Base-by-base conservation (phyloP, 352 stramenopile genomes). In the Thalassiosira pacifica region DNA sequence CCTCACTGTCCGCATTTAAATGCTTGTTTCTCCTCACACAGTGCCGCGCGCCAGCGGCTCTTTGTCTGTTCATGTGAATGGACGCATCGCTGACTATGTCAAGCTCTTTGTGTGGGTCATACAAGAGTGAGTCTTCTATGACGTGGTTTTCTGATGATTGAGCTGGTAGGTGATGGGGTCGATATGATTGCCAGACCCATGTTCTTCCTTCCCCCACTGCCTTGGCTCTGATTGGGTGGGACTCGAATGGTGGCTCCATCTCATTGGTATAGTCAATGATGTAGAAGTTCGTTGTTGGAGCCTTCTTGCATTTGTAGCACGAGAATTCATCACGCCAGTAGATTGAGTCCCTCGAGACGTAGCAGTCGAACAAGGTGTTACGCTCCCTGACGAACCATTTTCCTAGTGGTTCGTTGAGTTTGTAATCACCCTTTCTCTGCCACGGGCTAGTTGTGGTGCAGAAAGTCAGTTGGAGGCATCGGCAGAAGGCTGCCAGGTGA, bases 71-170 rank as follows among this genome's bases (percentile, higher is more conserved):
- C 2, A 57, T 22, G 64, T 72, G 37, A 4, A 57, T n/a, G 6
- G 64, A 72, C 9, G 64, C 64, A n/a, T 72, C 64, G 53, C 64
- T 72, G 16, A 72, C 64, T 22, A 72, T 48, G 26, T 72, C 18
- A 8, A 72, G 19, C 27, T 24, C 19, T 32, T 9, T 55, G n/a
- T 22, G 10, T 34, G 29, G 29, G 5, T 8, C 11, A 57, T 72
- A 27, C 3, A 31, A 2, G 19, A 59, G 26, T 16, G 22, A 16
- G 29, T 69, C 61, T 16, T 4, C 8, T 9, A 37, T 24, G 6
- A 48, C 37, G 13, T 48, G 37, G 13, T 48, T 48, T 13, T 48
- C 37, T 6, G 6, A 16, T 6, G 37, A 13, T 6, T 13, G 37
- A 13, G 37, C 6, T 6, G 6, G 37, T 6, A 48, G 37, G 37